Evolutionary conservation across 2,329 filamentous ascomycete genomes (phyloP).

Genomic region (Endoconidiophora polonica): DNA sequence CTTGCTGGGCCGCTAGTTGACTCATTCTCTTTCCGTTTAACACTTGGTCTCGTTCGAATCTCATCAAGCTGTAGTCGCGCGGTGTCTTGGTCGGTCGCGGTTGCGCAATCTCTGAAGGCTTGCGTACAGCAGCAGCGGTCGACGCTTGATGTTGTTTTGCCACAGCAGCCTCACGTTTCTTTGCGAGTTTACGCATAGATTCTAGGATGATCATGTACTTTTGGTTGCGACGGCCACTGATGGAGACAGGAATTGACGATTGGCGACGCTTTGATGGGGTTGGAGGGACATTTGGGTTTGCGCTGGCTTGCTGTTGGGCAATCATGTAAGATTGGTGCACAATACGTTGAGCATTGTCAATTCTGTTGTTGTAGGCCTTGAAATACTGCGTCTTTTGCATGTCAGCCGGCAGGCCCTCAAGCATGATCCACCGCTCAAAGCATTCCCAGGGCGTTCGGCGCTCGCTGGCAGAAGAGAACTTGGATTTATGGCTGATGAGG

Average conservation of each 20-base stretch:
- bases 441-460: conserved; percentile 95
- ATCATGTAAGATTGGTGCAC: conserved; percentile 38
- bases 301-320: conserved; percentile 24
- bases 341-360: conserved; percentile 40
- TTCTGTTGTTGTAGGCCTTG: conserved; percentile 48
- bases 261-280: conserved; percentile 32
- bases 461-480: conserved; percentile 73
- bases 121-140: conserved; percentile 63
- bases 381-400: conserved; percentile 96
- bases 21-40: conserved; percentile 40
- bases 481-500: conserved; percentile 55
- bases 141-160: conserved; percentile 85
- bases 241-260: conserved; percentile 62
- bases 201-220: conserved; percentile 81
- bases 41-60: conserved; percentile 68
- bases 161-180: conserved; percentile 71
- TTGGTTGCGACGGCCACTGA: conserved; percentile 73
- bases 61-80: conserved; percentile 76
- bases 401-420: conserved; percentile 80
- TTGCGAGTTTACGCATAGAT: conserved; percentile 85
- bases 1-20: conserved; percentile 35
- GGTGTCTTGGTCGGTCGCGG: conserved; percentile 53
- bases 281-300: conserved; percentile 4
- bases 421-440: conserved; percentile 87
- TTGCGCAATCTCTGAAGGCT: conserved; percentile 40